Conservation (phyloP, 352 stramenopile species). For the Thraustotheca clavata region DNA sequence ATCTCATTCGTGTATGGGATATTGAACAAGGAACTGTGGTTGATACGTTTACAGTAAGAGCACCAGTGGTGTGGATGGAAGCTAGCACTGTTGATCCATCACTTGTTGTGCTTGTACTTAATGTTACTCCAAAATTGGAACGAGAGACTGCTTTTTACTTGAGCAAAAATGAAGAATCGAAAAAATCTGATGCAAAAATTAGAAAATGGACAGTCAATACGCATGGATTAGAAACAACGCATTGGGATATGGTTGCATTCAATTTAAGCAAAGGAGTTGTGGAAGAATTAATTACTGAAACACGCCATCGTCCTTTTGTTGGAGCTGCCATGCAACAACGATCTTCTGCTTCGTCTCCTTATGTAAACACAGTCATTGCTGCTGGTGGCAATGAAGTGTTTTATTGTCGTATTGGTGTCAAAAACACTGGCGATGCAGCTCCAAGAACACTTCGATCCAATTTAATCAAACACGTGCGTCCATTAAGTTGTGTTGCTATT, state of each 20-base stretch:
- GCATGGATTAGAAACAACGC: slow-evolving; percentile 18
- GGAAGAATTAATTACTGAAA: slow-evolving; percentile 37
- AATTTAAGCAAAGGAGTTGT: slow-evolving; percentile 60
- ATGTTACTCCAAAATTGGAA: slow-evolving; percentile 20
- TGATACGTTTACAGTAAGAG: slow-evolving; percentile 39
- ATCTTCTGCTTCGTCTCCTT: slow-evolving; percentile 23
- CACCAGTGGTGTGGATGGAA: slow-evolving; percentile 58
- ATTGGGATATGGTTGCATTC: slow-evolving; percentile 60
- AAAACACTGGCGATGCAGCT: slow-evolving; percentile 26
- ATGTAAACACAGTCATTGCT: slow-evolving; percentile 41
- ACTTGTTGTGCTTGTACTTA: slow-evolving; percentile 44
- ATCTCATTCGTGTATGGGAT: slow-evolving; percentile 62
- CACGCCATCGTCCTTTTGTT: slow-evolving; percentile 39
- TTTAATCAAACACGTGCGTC: slow-evolving; percentile 38
- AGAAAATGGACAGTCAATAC: slow-evolving; percentile 16
- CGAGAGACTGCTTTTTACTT: slow-evolving; percentile 17
- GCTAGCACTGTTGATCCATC: slow-evolving; percentile 45
- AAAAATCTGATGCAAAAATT: neutral
- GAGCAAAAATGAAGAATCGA: neutral
- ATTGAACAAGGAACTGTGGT: slow-evolving; percentile 61
- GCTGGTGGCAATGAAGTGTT: slow-evolving; percentile 32
- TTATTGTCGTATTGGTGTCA: slow-evolving; percentile 31
- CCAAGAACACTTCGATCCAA: slow-evolving; percentile 29
- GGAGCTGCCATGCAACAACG: slow-evolving; percentile 35
- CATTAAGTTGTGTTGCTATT: slow-evolving; percentile 54